Evolutionary conservation across 1,284 basidiomycete species (phyloP).

Genomic region (Cutaneotrichosporon mucoides): DNA sequence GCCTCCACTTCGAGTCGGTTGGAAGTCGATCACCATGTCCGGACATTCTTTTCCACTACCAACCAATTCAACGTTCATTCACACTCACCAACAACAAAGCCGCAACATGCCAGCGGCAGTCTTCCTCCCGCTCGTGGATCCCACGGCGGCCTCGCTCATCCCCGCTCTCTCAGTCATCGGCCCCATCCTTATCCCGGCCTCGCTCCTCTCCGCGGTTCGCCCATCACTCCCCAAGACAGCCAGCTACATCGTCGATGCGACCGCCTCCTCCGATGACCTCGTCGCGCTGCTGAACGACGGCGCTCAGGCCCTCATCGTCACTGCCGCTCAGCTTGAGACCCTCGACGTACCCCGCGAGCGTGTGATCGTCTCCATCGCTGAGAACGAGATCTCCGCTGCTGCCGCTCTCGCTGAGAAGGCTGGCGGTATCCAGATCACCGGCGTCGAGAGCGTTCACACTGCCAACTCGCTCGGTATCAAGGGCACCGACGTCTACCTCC

Average conservation of each 20-base stretch:
- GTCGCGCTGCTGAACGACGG: conserved; percentile 69
- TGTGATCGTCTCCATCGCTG: conserved; percentile 68
- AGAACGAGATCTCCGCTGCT: conserved; percentile 65
- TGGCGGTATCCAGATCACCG: conserved; percentile 30
- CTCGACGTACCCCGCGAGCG: conserved; percentile 65
- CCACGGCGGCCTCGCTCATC: conserved; percentile 53
- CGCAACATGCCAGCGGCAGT: conserved; percentile 41
- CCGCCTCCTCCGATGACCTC: conserved; percentile 58
- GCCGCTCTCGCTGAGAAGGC: conserved; percentile 54
- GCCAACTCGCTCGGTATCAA: conserved; percentile 68
- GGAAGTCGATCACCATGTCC: no score
- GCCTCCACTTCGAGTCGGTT: no score
- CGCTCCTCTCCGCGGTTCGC: conserved; percentile 37
- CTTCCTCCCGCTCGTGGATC: conserved; percentile 50
- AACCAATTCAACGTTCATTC: no score
- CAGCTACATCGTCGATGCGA: conserved; percentile 58
- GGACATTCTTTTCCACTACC: no score
- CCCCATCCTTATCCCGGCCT: conserved; percentile 61
- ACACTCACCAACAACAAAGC: no score
- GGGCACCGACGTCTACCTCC: conserved; percentile 61
- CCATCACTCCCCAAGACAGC: conserved; percentile 33
- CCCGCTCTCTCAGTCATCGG: conserved; percentile 66
- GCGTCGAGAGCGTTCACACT: conserved; percentile 51
- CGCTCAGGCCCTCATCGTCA: conserved; percentile 69
- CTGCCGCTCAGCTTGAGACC: conserved; percentile 62